Evolutionary conservation across 2,329 filamentous ascomycete species (phyloP), one percentile per base, ranked within the genome.

Genomic region (Chaetomiaceae sp.): DNA sequence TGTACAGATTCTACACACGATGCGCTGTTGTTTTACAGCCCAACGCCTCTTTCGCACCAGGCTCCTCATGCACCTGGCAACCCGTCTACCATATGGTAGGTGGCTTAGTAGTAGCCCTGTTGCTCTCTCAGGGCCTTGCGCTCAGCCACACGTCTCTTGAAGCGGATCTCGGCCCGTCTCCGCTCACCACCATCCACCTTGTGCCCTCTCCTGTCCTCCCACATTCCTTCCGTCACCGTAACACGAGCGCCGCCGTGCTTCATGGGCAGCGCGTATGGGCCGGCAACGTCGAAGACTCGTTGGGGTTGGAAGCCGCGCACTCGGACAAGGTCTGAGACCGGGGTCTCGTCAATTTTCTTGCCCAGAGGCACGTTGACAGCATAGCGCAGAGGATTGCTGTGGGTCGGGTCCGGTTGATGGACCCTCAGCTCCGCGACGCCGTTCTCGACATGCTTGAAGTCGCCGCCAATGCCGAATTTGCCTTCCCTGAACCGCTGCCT

Each of bases 171-270:
- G 14, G 86, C 87, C 68, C 81, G 83, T 70, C 93, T 82, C 68
- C 93, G 84, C 77, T 99, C 93, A 76, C 93, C 93, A 65, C 93
- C 93, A 70, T 97, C 91, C 59, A 99, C 85, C 83, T 97, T 97
- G 64, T 83, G 82, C 23, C 93, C 92, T 62, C 85, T 79, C 66
- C 79, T 85, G 63, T 90, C 77, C 74, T 97, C 92, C 93, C 92
- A 97, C 75, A 97, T 86, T 9, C 92, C 90, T 68, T 96, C 91
- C 50, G 84, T 82, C 19, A 88, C 78, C 56, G 77, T 75, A 59
- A 97, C 76, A 45, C 77, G 74, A 10, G 85, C 87, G 8, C 81
- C 83, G 35, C 73, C 71, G 1, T 79, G 80, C 68, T 86, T 84
- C 23, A 91, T 65, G 4, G 83, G 81, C 64, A 85, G 74, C 5